Base-by-base conservation (phyloP, 1,139 yeast species). In the Yamadazyma aaseri region DNA sequence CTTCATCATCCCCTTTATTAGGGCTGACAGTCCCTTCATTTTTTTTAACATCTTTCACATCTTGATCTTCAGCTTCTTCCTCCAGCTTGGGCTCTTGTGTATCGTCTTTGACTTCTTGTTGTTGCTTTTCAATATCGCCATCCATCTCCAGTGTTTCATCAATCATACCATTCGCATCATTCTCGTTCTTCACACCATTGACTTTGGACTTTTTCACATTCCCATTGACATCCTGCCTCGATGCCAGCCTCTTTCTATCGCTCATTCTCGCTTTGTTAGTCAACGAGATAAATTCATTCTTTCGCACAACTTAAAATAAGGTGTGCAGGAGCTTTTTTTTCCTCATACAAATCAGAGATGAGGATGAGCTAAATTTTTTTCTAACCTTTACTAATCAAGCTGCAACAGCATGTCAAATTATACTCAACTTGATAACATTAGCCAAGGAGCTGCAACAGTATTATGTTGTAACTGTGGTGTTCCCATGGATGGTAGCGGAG, bases 391-490 rank as follows among this genome's bases (percentile, higher is more conserved):
- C n/a, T n/a, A n/a, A n/a, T n/a, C n/a, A 10, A 18, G 21, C 21
- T 18, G 21, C n/a, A 22, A 5, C 22, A 29, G 4, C 10, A 73
- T 73, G 79, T 73, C 79, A 6, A 68, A 72, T 45, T 75, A 74
- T 46, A 69, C 79, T 11, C 75, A 67, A 40, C 56, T 76, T 35
- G 56, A 52, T 12, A 56, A 54, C 30, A 48, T 49, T 18, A 39
- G 34, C n/a, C 52, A 40, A 17, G 40, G 30, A 3, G 76, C 69
- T 16, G 95, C 97, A 17, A 92, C 97, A 2, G 95, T 94, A 41
- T 76, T 92, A 42, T 92, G 99, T 71, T 89, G 96, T 65, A 87
- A 86, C 81, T 92, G 99, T 82, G 97, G 98, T 63, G 86, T 86
- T 38, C 97, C 98, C 32, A 86, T 94, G 79, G 97, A 92, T 56